phyloP scores from a whole-genome alignment of 2,329 filamentous ascomycete genomes.

The Leptosphaerulina australis region DNA sequence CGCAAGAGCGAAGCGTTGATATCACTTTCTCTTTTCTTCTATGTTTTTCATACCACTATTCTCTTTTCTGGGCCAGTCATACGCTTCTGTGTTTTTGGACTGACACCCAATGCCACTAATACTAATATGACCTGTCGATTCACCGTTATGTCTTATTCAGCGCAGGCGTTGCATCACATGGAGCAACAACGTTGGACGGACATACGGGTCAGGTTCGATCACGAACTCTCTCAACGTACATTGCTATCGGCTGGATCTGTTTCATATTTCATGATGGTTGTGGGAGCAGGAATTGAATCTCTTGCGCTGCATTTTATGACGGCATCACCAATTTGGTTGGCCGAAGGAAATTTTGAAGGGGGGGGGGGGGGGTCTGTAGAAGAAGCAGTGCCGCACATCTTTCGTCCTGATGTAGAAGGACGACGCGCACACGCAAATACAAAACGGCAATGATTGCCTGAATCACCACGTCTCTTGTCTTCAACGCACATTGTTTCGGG shows the following conservation, averaged over 20 bases:
- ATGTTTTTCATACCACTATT: conserved; percentile 1
- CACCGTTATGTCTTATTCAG: conserved; percentile 2
- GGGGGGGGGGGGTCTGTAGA: conserved; percentile 9
- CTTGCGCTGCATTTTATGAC: conserved; percentile 11
- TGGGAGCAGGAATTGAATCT: conserved; percentile 6
- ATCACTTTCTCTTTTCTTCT: not conserved
- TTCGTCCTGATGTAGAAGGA: conserved; percentile 3
- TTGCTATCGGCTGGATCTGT: conserved; percentile 17
- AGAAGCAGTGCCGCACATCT: conserved; percentile 10
- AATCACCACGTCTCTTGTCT: not conserved
- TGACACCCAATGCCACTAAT: conserved; percentile 5
- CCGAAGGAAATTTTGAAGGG: not conserved
- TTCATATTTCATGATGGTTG: conserved; percentile 17
- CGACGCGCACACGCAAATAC: conserved; percentile 14
- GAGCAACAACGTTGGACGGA: conserved; percentile 10
- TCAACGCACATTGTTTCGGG: not conserved
- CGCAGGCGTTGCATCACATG: conserved; percentile 15
- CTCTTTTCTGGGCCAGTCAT: not conserved
- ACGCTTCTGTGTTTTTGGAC: not conserved
- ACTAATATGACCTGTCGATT: conserved; percentile 12
- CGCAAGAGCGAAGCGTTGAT: not conserved
- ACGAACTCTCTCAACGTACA: conserved; percentile 18
- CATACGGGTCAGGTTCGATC: conserved; percentile 11
- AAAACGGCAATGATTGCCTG: conserved; percentile 11
- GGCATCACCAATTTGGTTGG: conserved; percentile 8